Conservation (phyloP, 352 stramenopile species). For the Pythium monospermum region DNA sequence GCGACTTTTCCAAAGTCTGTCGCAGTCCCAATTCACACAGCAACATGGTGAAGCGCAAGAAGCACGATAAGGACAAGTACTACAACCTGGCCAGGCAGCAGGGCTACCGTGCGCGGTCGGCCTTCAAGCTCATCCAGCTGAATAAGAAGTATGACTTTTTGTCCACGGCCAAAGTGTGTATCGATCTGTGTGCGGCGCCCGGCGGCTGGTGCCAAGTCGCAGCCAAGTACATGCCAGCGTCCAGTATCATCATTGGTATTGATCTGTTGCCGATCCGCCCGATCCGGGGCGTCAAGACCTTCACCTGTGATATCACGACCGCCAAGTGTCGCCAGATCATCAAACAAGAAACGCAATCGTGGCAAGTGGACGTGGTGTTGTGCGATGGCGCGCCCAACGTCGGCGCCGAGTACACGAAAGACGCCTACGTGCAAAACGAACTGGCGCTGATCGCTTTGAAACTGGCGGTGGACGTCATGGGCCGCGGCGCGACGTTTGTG, state of each 20-base stretch:
- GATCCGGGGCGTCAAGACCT: constrained; percentile 96
- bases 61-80: constrained; percentile 99
- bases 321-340: constrained; percentile 86
- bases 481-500: constrained; percentile 90
- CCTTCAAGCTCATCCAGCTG: constrained; percentile 99
- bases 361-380: constrained; percentile 96
- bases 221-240: constrained; percentile 88
- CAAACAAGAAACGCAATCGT: constrained; percentile 90
- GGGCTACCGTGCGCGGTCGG: constrained; percentile 97
- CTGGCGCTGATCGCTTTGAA: constrained; percentile 95
- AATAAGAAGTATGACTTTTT: constrained; percentile 99
- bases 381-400: constrained; percentile 99
- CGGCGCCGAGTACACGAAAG: constrained; percentile 96
- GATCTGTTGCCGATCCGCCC: constrained; percentile 98
- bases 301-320: constrained; percentile 96
- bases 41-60: constrained; percentile 94
- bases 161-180: constrained; percentile 93
- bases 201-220: constrained; percentile 97
- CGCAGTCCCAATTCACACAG: background rate
- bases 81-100: constrained; percentile 98
- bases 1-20: constrained; percentile 3
- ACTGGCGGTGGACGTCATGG: constrained; percentile 96
- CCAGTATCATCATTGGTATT: constrained; percentile 97
- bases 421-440: constrained; percentile 99
- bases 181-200: constrained; percentile 98